Percentiles rank a stretch among this genome's conserved stretches.
These are phyloP conservation scores for Penicillium sp. DNA, from an alignment of 2,329 filamentous ascomycete genomes.

Conservation along the genomic window DNA sequence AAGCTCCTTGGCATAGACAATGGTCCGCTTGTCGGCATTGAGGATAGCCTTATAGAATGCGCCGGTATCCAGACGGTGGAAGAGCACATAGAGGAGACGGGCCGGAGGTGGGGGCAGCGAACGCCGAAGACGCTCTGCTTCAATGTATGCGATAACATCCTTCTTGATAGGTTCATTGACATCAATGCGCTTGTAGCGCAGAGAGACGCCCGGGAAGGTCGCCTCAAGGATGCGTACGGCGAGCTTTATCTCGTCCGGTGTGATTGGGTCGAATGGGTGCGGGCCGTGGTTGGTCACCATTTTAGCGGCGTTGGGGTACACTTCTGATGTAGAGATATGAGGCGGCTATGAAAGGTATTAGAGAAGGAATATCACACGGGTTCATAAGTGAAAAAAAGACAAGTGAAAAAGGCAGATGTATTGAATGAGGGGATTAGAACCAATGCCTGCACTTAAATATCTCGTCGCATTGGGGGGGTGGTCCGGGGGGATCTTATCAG, in stretches of 20 bases:
- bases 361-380: neutral
- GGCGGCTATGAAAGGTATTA: neutral
- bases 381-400: neutral
- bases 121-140: slow-evolving; percentile 57
- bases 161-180: slow-evolving; percentile 63
- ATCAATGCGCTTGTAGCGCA: slow-evolving; percentile 63
- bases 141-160: slow-evolving; percentile 57
- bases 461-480: neutral
- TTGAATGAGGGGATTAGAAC: neutral
- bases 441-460: slow-evolving; percentile 13
- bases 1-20: slow-evolving; percentile 42
- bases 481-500: slow-evolving; percentile 16
- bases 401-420: neutral
- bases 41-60: slow-evolving; percentile 42
- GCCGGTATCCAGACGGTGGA: slow-evolving; percentile 38
- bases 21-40: slow-evolving; percentile 39
- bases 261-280: slow-evolving; percentile 40
- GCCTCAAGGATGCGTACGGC: slow-evolving; percentile 36
- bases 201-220: slow-evolving; percentile 34
- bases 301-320: slow-evolving; percentile 9
- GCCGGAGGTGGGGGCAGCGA: slow-evolving; percentile 51
- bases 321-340: neutral
- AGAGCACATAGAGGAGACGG: slow-evolving; percentile 55
- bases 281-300: slow-evolving; percentile 18
- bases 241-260: slow-evolving; percentile 37